phyloP scores from a whole-genome alignment of 164 flowering plant species.

The Brasenia schreberi region DNA sequence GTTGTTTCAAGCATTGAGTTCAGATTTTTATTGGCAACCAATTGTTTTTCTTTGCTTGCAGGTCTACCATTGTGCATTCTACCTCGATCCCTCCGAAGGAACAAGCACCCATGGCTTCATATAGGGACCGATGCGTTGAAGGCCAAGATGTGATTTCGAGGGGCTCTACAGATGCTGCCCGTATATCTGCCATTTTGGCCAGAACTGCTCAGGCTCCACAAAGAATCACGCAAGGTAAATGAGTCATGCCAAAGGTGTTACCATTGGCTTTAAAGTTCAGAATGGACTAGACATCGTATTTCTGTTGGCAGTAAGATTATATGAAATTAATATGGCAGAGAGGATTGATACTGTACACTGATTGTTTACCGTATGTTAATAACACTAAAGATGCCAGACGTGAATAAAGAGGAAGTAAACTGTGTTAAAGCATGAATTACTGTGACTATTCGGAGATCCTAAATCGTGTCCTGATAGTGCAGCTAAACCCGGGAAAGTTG shows the following conservation, averaged over 20 bases:
- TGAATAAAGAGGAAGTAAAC: too few species aligned
- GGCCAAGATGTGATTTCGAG: constrained; percentile 20
- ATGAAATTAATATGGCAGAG: background rate
- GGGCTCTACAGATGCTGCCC: constrained; percentile 27
- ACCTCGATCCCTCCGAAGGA: constrained; percentile 43
- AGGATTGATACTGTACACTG: background rate
- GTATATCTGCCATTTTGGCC: constrained; percentile 22
- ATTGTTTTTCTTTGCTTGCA: constrained; percentile 15
- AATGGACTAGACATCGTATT: background rate
- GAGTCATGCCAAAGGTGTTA: background rate
- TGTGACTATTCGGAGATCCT: background rate
- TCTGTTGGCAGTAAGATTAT: background rate
- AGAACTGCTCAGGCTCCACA: constrained; percentile 35
- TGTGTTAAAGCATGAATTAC: too few species aligned
- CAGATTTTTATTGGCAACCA: background rate
- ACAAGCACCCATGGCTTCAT: constrained; percentile 17
- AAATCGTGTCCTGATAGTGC: constrained; percentile 5
- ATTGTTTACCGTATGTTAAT: too few species aligned
- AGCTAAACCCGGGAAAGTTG: constrained; percentile 59
- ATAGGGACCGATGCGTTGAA: constrained; percentile 23
- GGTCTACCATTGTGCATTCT: constrained; percentile 72
- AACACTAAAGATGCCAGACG: too few species aligned
- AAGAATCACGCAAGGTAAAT: constrained; percentile 34
- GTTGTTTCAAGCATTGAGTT: too few species aligned
- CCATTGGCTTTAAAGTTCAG: background rate